phyloP scores from a whole-genome alignment of 2,329 filamentous ascomycete genomes.

The Botryotinia calthae region DNA sequence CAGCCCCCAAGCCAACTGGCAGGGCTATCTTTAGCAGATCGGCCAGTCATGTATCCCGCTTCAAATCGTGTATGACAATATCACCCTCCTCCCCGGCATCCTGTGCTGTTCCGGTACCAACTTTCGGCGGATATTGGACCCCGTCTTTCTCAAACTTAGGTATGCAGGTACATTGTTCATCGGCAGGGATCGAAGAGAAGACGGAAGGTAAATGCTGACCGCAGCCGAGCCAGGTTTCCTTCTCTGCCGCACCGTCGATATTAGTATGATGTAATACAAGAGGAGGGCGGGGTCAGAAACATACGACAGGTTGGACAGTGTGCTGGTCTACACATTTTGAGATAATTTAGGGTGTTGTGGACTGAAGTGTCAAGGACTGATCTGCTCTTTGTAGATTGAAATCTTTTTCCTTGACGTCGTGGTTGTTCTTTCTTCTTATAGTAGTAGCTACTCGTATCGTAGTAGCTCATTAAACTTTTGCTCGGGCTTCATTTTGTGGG shows the following conservation, averaged over 20 bases:
- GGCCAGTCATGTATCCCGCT: slow-evolving; percentile 14
- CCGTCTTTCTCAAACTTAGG: slow-evolving; percentile 49
- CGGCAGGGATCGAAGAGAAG: slow-evolving; percentile 50
- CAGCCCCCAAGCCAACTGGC: not conserved
- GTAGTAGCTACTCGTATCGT: too few species aligned
- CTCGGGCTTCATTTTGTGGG: slow-evolving; percentile 4
- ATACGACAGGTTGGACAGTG: slow-evolving; percentile 51
- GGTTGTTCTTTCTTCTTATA: not conserved
- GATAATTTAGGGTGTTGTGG: too few species aligned
- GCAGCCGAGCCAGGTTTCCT: slow-evolving; percentile 53
- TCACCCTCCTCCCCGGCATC: slow-evolving; percentile 15
- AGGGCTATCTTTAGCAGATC: not conserved
- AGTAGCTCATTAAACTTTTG: not conserved
- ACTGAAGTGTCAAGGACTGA: not conserved
- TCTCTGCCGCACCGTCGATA: slow-evolving; percentile 40
- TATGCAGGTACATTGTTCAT: slow-evolving; percentile 54
- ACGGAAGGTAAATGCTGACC: slow-evolving; percentile 51
- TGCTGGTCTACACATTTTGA: slow-evolving; percentile 52
- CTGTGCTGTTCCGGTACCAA: slow-evolving; percentile 30
- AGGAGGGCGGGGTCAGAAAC: slow-evolving; percentile 26
- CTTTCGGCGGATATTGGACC: slow-evolving; percentile 54
- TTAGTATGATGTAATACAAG: slow-evolving; percentile 18
- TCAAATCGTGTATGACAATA: slow-evolving; percentile 18
- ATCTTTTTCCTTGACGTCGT: not conserved
- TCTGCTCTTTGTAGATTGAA: not conserved